These are phyloP conservation scores for Limonomyces culmigenus DNA, from an alignment of 1,284 basidiomycete genomes.

Conservation along the genomic window DNA sequence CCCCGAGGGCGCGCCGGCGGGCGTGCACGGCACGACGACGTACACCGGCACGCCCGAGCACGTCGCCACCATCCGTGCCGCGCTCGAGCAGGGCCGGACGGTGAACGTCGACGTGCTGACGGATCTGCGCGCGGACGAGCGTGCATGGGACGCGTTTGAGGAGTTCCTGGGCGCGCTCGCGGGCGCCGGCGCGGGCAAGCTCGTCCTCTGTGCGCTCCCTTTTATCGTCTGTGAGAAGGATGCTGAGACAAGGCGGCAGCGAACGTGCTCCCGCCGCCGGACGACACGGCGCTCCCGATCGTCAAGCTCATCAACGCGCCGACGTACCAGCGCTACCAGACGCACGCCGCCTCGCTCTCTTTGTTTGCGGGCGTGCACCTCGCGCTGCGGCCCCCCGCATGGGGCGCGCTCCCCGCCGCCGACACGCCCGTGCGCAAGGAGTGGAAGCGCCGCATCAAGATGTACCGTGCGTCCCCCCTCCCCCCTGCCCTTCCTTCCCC, in stretches of 20 bases:
- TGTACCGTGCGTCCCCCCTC: constrained; percentile 56
- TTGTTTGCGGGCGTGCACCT: constrained; percentile 58
- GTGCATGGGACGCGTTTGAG: constrained; percentile 55
- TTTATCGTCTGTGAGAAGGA: constrained; percentile 5
- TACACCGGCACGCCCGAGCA: background rate
- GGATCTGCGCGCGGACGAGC: constrained; percentile 28
- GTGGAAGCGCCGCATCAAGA: constrained; percentile 72
- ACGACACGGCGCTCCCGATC: constrained; percentile 51
- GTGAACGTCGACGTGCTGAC: constrained; percentile 54
- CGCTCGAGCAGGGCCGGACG: constrained; percentile 37
- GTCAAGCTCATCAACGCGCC: constrained; percentile 65
- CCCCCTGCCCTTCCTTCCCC: no score
- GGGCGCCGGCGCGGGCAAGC: constrained; percentile 26
- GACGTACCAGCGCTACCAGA: constrained; percentile 57
- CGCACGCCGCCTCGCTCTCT: constrained; percentile 59
- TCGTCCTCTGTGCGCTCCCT: constrained; percentile 54
- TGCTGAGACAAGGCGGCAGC: constrained; percentile 33
- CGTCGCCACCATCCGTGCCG: constrained; percentile 41
- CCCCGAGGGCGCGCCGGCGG: constrained; percentile 17
- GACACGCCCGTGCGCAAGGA: constrained; percentile 39
- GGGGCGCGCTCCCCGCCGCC: constrained; percentile 47
- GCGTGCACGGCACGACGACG: background rate
- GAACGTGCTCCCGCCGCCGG: constrained; percentile 76
- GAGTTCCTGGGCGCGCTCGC: constrained; percentile 51
- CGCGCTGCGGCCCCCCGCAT: constrained; percentile 68